phyloP scores from a whole-genome alignment of 768 basidiomycete species.

The Daedaleopsis sinensis region DNA sequence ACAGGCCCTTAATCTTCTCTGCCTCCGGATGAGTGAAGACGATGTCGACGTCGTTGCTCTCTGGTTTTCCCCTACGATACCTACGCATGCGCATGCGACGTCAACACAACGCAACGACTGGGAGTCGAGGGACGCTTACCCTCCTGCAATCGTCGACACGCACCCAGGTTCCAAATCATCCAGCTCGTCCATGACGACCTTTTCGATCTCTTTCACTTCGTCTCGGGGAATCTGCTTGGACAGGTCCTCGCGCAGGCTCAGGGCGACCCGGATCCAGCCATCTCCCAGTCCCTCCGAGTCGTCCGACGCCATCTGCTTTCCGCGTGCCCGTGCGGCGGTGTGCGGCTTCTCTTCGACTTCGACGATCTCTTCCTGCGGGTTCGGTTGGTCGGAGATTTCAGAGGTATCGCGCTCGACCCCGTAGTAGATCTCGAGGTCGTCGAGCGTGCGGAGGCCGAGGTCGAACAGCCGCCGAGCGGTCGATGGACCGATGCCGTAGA shows the following conservation, averaged over 20 bases:
- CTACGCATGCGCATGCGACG: constrained; percentile 41
- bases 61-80: constrained; percentile 80
- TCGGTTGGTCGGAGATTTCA: neutral
- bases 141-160: constrained; percentile 76
- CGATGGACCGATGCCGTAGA: constrained; percentile 77
- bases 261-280: constrained; percentile 55
- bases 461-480: constrained; percentile 69
- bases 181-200: constrained; percentile 68
- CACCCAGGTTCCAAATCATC: constrained; percentile 66
- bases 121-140: constrained; percentile 52
- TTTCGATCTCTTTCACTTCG: constrained; percentile 81
- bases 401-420: constrained; percentile 39
- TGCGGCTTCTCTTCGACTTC: constrained; percentile 27
- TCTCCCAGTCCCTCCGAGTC: constrained; percentile 35
- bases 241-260: constrained; percentile 63
- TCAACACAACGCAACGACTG: neutral
- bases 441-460: constrained; percentile 64
- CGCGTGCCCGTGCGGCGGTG: constrained; percentile 14
- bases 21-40: constrained; percentile 75
- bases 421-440: constrained; percentile 71
- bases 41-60: constrained; percentile 89
- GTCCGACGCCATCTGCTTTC: constrained; percentile 2
- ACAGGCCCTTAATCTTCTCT: constrained; percentile 60
- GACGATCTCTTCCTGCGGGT: constrained; percentile 22
- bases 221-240: constrained; percentile 61